Evolutionary conservation across 257 asterid genomes (phyloP).

Genomic region (Nicotiana benthamiana): DNA sequence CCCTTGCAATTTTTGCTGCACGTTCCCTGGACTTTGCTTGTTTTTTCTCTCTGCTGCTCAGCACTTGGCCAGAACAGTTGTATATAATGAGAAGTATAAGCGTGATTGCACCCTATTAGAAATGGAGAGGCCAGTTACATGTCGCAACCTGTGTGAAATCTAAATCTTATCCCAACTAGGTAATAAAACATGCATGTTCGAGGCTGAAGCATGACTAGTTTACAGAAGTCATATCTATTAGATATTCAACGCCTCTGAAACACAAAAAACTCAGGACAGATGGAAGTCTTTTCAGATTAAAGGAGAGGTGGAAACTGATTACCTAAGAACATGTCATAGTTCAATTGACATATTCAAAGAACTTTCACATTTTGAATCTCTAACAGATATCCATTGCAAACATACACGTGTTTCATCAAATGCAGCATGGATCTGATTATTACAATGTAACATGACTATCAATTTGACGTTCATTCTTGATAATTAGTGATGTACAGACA

Average conservation of each 20-base stretch:
- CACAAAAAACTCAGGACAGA: neutral
- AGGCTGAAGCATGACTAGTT: neutral
- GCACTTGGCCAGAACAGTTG: slow-evolving; percentile 92
- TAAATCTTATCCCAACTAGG: neutral
- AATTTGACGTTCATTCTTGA: neutral
- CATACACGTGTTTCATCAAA: neutral
- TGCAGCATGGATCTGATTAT: neutral
- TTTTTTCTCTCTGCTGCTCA: slow-evolving; percentile 62
- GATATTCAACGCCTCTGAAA: neutral
- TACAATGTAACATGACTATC: neutral
- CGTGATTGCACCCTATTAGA: slow-evolving; percentile 59
- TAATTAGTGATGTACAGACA: neutral
- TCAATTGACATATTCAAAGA: neutral
- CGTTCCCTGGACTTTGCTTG: slow-evolving; percentile 95
- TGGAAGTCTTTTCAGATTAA: neutral
- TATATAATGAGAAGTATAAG: slow-evolving; percentile 77
- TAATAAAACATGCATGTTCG: slow-evolving; percentile 4
- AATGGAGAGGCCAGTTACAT: slow-evolving; percentile 3
- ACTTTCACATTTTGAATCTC: neutral
- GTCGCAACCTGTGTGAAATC: neutral
- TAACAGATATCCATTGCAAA: neutral
- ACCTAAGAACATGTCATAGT: neutral
- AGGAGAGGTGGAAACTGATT: neutral
- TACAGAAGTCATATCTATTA: neutral
- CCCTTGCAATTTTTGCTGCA: slow-evolving; percentile 85